Percentiles rank a stretch among this genome's conserved stretches.
phyloP scores from a whole-genome alignment of 352 stramenopile genomes.

The Phytophthora boehmeriae region DNA sequence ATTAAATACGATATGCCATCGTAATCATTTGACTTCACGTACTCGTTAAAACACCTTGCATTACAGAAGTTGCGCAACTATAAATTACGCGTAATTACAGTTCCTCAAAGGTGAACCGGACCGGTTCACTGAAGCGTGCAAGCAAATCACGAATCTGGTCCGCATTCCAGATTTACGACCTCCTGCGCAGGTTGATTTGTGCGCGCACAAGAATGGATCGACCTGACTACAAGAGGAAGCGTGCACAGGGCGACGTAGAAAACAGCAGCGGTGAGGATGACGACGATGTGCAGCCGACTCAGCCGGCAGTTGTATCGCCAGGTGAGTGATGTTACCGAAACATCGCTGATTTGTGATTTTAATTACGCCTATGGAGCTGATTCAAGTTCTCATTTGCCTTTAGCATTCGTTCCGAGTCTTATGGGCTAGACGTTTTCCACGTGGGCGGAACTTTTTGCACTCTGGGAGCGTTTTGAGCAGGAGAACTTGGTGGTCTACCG shows the following conservation, averaged over 20 bases:
- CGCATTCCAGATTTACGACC: not conserved
- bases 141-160: not conserved
- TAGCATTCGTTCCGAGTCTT: not conserved
- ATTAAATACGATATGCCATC: too few relatives aligned
- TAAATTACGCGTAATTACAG: not conserved
- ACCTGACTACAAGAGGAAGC: not conserved
- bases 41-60: not conserved
- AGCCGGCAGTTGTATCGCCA: not conserved
- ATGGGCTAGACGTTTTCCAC: not conserved
- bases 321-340: not conserved
- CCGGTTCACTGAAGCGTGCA: not conserved
- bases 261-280: not conserved
- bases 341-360: not conserved
- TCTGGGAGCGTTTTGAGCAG: slow-evolving; percentile 1
- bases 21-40: too few relatives aligned
- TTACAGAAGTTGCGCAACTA: not conserved
- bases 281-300: not conserved
- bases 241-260: not conserved
- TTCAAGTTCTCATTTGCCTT: not conserved
- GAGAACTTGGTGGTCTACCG: not conserved
- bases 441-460: not conserved
- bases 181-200: not conserved
- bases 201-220: not conserved
- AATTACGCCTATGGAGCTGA: not conserved
- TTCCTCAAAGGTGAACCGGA: not conserved